Evolutionary conservation across 495 filamentous ascomycete genomes (phyloP).

Genomic region (Clavariopsis aquatica): DNA sequence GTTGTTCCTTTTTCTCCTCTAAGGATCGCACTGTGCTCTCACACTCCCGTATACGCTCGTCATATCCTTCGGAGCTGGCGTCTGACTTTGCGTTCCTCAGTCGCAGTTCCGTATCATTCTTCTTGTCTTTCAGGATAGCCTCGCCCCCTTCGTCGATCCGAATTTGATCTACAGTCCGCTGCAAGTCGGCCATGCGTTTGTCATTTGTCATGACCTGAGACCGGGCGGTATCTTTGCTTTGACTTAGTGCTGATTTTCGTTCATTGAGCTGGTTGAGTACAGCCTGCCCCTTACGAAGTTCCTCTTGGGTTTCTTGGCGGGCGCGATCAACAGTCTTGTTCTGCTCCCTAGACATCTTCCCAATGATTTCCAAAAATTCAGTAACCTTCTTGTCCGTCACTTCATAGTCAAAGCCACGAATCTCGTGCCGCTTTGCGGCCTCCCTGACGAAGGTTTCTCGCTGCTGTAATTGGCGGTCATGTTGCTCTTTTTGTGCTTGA

Average conservation of each 20-base stretch:
- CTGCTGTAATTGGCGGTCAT: conserved; percentile 72
- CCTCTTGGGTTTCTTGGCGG: conserved; percentile 69
- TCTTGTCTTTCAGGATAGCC: conserved; percentile 68
- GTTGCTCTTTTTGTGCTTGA: conserved; percentile 81
- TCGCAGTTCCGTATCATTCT: conserved; percentile 65
- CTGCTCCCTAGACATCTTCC: conserved; percentile 74
- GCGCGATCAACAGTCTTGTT: conserved; percentile 70
- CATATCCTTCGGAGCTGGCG: conserved; percentile 62
- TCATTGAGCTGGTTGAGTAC: conserved; percentile 68
- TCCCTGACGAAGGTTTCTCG: conserved; percentile 75
- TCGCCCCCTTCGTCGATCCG: conserved; percentile 81
- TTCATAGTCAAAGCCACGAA: conserved; percentile 79
- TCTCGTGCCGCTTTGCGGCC: conserved; percentile 72
- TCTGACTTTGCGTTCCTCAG: conserved; percentile 64
- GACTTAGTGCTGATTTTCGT: conserved; percentile 64
- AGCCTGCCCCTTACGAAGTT: conserved; percentile 65
- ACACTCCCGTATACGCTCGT: conserved; percentile 63
- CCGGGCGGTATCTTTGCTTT: conserved; percentile 68
- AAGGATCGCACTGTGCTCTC: conserved; percentile 64
- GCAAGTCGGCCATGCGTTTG: conserved; percentile 60
- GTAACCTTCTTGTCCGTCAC: conserved; percentile 71
- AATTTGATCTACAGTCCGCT: conserved; percentile 66
- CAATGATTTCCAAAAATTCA: conserved; percentile 75
- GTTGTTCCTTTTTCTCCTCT: conserved; percentile 65
- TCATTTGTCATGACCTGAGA: conserved; percentile 71